These are phyloP conservation scores for Ceratobasidium sp. DNA, from an alignment of 1,284 basidiomycete genomes.

Conservation along the genomic window DNA sequence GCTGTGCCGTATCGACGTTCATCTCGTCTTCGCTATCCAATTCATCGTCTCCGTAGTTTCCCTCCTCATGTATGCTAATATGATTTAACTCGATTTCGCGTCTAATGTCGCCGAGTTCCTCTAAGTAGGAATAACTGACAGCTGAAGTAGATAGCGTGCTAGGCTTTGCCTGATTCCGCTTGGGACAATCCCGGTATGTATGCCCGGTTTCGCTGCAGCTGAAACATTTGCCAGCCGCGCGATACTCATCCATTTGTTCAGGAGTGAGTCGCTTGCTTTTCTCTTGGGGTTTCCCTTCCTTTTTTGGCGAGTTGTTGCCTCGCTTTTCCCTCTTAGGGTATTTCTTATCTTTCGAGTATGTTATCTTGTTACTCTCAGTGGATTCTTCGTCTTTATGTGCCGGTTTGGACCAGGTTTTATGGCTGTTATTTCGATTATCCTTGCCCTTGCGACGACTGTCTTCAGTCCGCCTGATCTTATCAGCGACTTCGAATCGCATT, in stretches of 20 bases:
- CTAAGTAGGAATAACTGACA: background rate
- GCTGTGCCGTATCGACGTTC: background rate
- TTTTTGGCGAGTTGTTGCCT: background rate
- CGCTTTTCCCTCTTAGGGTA: too few relatives aligned
- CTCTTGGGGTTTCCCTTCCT: background rate
- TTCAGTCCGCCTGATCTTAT: conserved; percentile 16
- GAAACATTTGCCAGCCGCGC: conserved; percentile 40
- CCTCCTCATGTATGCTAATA: background rate
- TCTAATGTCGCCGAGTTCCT: background rate
- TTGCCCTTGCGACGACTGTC: background rate
- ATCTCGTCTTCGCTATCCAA: too few relatives aligned
- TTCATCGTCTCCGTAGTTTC: background rate
- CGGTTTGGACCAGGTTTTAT: background rate
- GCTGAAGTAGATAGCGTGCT: background rate
- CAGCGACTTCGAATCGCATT: conserved; percentile 41
- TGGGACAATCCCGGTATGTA: conserved; percentile 30
- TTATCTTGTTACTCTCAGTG: background rate
- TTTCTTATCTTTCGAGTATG: background rate
- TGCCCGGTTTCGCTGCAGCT: conserved; percentile 28
- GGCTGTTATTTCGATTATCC: background rate
- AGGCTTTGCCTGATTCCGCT: background rate
- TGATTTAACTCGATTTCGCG: background rate
- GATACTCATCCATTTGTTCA: conserved; percentile 21
- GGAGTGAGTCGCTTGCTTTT: background rate
- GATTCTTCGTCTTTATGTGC: background rate